Evolutionary conservation across 129 eudicot species (phyloP).

Genomic region (sunflower (Helianthus annuus)): HanXRQr2.0-SUNRISE NC_035443.2:178069049-178069548

Average conservation of each 20-base stretch:
- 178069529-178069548: constrained; percentile 61
- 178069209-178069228: constrained; percentile 1
- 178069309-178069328: constrained; percentile 57
- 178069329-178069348: constrained; percentile 97
- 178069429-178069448: constrained; percentile 74
- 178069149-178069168: constrained; percentile 9
- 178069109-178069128: not conserved
- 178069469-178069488: not conserved
- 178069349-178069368: constrained; percentile 88
- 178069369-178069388: constrained; percentile 73
- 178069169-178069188: not conserved
- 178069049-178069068: not conserved
- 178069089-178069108: not conserved
- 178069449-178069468: constrained; percentile 69
- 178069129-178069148: not conserved
- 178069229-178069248: constrained; percentile 5
- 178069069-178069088: not conserved
- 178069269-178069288: constrained; percentile 36
- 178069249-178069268: constrained; percentile 7
- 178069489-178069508: not conserved
- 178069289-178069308: constrained; percentile 40
- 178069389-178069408: constrained; percentile 76
- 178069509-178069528: constrained; percentile 14
- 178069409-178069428: constrained; percentile 51
- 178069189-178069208: not conserved